These are phyloP conservation scores for Anastatica hierochuntica DNA, from an alignment of 345 rosid species.

Conservation along the genomic window DNA sequence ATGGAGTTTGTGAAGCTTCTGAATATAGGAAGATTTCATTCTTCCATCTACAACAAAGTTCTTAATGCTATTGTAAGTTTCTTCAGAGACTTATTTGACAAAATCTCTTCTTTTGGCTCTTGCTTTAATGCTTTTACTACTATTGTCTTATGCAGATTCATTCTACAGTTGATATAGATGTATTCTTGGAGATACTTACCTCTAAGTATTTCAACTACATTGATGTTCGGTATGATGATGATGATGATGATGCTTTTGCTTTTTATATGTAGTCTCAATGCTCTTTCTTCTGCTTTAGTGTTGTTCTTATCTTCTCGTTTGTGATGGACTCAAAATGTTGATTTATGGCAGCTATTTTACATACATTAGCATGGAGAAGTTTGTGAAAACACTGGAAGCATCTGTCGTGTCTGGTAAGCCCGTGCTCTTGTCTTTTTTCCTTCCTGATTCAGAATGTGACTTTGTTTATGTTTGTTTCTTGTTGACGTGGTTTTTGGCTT, in stretches of 20 bases:
- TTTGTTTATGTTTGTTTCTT: neutral
- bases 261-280: neutral
- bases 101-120: neutral
- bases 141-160: conserved; percentile 39
- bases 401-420: conserved; percentile 33
- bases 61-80: conserved; percentile 57
- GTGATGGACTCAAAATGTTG: neutral
- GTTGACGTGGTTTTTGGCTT: neutral
- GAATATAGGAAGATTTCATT: conserved; percentile 58
- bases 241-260: no score
- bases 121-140: neutral
- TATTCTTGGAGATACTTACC: conserved; percentile 40
- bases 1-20: conserved; percentile 77
- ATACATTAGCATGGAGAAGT: conserved; percentile 62
- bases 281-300: neutral
- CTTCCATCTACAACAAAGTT: conserved; percentile 57
- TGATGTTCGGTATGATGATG: conserved; percentile 56
- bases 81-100: neutral
- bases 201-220: conserved; percentile 67
- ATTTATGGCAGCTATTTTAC: conserved; percentile 54
- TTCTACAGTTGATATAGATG: conserved; percentile 32
- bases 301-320: neutral
- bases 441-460: neutral
- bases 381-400: conserved; percentile 41
- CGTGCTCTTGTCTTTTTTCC: no score